These are phyloP conservation scores for Cynara cardunculus DNA, from an alignment of 129 eudicot species.

Conservation along the genomic window DNA sequence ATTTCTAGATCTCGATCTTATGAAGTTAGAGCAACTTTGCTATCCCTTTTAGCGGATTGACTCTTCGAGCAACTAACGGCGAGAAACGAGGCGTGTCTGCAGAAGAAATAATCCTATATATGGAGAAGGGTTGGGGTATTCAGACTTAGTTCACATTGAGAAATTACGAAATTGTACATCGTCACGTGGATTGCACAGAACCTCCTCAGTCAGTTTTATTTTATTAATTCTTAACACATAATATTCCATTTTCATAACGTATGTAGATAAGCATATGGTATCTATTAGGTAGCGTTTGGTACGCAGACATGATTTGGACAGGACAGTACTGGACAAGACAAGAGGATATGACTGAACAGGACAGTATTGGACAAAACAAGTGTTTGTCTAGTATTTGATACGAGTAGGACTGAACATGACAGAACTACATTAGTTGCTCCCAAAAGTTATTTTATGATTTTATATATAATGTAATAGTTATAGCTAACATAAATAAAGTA, in stretches of 20 bases:
- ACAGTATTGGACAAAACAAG: too few relatives aligned
- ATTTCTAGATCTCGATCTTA: neutral
- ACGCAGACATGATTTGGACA: too few relatives aligned
- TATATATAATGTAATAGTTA: too few relatives aligned
- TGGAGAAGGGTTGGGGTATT: neutral
- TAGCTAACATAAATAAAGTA: too few relatives aligned
- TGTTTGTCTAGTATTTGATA: too few relatives aligned
- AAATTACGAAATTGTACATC: conserved; percentile 6
- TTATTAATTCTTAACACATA: neutral
- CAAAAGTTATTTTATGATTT: too few relatives aligned
- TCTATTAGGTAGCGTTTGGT: too few relatives aligned
- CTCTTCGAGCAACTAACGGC: neutral
- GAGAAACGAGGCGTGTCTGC: neutral
- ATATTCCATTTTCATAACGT: neutral
- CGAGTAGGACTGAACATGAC: too few relatives aligned
- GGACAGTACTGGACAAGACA: too few relatives aligned
- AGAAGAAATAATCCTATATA: neutral
- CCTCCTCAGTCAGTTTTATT: neutral
- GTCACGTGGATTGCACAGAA: neutral
- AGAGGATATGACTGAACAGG: too few relatives aligned
- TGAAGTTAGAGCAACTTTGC: neutral
- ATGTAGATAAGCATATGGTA: neutral
- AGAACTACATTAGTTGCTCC: too few relatives aligned
- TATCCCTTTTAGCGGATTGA: neutral
- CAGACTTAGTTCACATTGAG: neutral